Percentiles rank a stretch among this genome's conserved stretches.
These are phyloP conservation scores for Zygoascus biomembranicola DNA, from an alignment of 805 yeast species.

Conservation along the genomic window DNA sequence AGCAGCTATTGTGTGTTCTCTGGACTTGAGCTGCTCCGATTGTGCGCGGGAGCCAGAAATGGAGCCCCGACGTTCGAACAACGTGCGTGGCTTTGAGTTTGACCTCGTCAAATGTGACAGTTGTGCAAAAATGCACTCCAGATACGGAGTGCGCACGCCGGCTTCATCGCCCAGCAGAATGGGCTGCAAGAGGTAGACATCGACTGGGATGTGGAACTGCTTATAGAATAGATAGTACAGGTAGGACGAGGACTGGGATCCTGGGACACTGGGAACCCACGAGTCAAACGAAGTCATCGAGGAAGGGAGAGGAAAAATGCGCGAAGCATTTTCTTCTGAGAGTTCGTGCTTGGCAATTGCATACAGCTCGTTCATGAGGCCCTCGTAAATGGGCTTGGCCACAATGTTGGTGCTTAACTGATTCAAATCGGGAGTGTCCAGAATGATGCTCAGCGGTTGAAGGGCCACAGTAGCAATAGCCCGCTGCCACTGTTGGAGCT, in stretches of 20 bases:
- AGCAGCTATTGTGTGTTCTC: background rate
- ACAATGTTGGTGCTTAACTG: slow-evolving; percentile 56
- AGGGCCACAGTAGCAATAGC: slow-evolving; percentile 73
- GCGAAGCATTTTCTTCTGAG: background rate
- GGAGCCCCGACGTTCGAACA: slow-evolving; percentile 3
- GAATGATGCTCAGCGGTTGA: slow-evolving; percentile 64
- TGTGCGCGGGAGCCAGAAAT: background rate
- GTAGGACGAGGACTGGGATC: slow-evolving; percentile 3
- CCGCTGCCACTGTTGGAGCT: slow-evolving; percentile 64
- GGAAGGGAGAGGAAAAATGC: background rate
- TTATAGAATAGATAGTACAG: slow-evolving; percentile 48
- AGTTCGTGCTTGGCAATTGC: slow-evolving; percentile 47
- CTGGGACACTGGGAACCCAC: slow-evolving; percentile 2
- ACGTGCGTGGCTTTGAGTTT: background rate
- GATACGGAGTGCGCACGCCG: slow-evolving; percentile 78
- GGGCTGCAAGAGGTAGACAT: slow-evolving; percentile 74
- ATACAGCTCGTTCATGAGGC: slow-evolving; percentile 65
- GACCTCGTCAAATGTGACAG: slow-evolving; percentile 29
- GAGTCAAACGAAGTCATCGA: background rate
- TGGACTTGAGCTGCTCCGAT: background rate
- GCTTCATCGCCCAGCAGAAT: slow-evolving; percentile 85
- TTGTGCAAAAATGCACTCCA: slow-evolving; percentile 73
- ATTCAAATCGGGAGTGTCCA: slow-evolving; percentile 61
- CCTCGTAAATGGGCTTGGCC: slow-evolving; percentile 79
- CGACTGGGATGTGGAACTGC: slow-evolving; percentile 54